Conservation (phyloP, 192 early-diverging fungal genomes). For the Entophlyctis luteolus region DNA sequence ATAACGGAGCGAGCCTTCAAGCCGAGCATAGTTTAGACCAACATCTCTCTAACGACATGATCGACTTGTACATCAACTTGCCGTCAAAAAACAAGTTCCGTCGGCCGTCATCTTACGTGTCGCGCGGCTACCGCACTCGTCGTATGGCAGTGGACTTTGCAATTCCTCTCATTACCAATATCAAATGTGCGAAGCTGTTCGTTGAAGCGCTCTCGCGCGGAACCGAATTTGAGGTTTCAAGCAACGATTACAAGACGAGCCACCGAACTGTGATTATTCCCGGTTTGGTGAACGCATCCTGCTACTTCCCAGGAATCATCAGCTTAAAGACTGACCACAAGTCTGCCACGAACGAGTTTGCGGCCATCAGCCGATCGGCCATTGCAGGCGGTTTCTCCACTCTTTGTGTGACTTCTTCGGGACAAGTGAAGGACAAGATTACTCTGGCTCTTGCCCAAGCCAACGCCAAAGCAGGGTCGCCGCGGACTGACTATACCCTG, state of each 20-base stretch:
- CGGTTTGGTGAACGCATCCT: conserved; percentile 80
- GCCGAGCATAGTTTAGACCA: conserved; percentile 89
- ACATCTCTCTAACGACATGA: conserved; percentile 93
- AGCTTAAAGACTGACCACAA: conserved; percentile 22
- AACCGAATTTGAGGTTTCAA: conserved; percentile 67
- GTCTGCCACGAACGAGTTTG: conserved; percentile 47
- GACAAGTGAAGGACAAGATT: conserved; percentile 52
- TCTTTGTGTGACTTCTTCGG: conserved; percentile 60
- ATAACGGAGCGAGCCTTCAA: conserved; percentile 40
- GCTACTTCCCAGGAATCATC: conserved; percentile 56
- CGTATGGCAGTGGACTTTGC: conserved; percentile 98
- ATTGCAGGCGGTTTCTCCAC: conserved; percentile 89
- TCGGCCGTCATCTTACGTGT: conserved; percentile 90
- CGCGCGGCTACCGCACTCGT: conserved; percentile 87
- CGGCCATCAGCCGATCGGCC: conserved; percentile 64
- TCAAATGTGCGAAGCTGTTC: conserved; percentile 99
- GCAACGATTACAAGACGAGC: conserved; percentile 88
- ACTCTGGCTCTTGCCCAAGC: conserved; percentile 51
- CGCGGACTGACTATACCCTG: conserved; percentile 68
- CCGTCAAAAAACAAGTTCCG: conserved; percentile 96
- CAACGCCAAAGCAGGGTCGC: conserved; percentile 39
- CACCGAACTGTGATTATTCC: conserved; percentile 79
- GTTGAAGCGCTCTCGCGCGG: conserved; percentile 86
- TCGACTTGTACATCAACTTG: conserved; percentile 98
- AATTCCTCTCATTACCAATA: conserved; percentile 95